Base-by-base conservation (phyloP, 176 grass and related monocot genomes). In the Lolium rigidum region DNA sequence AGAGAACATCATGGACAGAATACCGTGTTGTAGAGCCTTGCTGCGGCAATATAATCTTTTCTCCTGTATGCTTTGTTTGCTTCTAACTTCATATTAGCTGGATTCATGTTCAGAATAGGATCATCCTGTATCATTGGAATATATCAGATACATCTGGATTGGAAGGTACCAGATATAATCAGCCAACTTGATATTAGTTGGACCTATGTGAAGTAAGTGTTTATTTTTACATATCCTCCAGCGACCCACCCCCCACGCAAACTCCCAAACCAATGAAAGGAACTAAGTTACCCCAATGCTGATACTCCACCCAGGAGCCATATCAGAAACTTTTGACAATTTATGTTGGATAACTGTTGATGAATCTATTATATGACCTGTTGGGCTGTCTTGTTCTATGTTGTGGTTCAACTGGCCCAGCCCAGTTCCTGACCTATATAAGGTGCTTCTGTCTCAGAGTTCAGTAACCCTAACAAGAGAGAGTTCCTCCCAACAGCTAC, bases 11-110 rank as follows among this genome's bases (percentile, higher is more conserved):
- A 24, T 43, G 8, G 16, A 59, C 31, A 82, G 82, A 4, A 62
- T 90, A 86, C 88, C 83, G 76, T 76, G 24, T 47, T 14, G 44
- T 86, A 86, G 69, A 76, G 52, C 24, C 76, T 70, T 78, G 39
- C 46, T 62, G 88, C 83, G 77, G 41, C 55, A 78, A 11, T 20
- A 71, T 90, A 86, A n/a, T 90, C 83, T 24, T 90, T 86, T 82
- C 62, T 82, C 79, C 44, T 86, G 44, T 50, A 77, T 41, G 88
- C 83, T 56, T 82, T 82, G 41, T 4, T 82, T 72, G 51, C 88
- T 77, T 82, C 67, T 28, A 70, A 65, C 63, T 78, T 90, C 10
- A 90, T 20, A 44, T 83, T 80, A 90, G 64, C 60, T 70, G 79
- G 79, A 72, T 55, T 76, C 70, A 48, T 68, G 38, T 68, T 76